Evolutionary conservation across 2,329 filamentous ascomycete species (phyloP).

Genomic region (Monilinia aucupariae): DNA sequence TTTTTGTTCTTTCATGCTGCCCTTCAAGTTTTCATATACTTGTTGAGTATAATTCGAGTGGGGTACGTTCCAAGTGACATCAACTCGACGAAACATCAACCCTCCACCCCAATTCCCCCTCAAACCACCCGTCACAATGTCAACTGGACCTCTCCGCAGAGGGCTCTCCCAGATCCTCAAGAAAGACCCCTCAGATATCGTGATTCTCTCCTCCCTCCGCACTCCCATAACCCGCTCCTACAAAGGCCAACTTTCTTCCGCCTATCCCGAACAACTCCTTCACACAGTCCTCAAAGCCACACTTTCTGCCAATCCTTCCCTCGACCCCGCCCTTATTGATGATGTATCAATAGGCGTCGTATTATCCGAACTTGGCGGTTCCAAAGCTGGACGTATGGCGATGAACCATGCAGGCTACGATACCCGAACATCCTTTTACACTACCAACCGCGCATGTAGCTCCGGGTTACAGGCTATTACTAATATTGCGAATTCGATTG

Average conservation of each 20-base stretch:
- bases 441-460: constrained; percentile 81
- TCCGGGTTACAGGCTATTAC: constrained; percentile 74
- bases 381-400: constrained; percentile 87
- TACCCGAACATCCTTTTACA: constrained; percentile 69
- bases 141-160: constrained; percentile 43
- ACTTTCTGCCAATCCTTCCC: constrained; percentile 63
- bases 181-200: constrained; percentile 74
- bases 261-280: constrained; percentile 86
- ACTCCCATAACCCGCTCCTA: constrained; percentile 80
- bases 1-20: neutral
- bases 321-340: constrained; percentile 64
- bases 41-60: neutral
- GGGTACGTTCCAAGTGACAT: neutral
- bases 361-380: constrained; percentile 82
- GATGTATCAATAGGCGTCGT: constrained; percentile 87
- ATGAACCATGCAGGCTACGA: constrained; percentile 78
- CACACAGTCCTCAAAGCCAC: constrained; percentile 62
- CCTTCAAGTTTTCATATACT: neutral
- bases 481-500: constrained; percentile 66
- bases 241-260: constrained; percentile 78
- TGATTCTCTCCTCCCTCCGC: constrained; percentile 85
- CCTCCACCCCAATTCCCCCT: neutral
- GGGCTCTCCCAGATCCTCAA: constrained; percentile 71
- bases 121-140: constrained; percentile 1
- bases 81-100: neutral